Base-by-base conservation (phyloP, 2,329 filamentous ascomycete genomes). In the Exophiala phaeomuriformis region DNA sequence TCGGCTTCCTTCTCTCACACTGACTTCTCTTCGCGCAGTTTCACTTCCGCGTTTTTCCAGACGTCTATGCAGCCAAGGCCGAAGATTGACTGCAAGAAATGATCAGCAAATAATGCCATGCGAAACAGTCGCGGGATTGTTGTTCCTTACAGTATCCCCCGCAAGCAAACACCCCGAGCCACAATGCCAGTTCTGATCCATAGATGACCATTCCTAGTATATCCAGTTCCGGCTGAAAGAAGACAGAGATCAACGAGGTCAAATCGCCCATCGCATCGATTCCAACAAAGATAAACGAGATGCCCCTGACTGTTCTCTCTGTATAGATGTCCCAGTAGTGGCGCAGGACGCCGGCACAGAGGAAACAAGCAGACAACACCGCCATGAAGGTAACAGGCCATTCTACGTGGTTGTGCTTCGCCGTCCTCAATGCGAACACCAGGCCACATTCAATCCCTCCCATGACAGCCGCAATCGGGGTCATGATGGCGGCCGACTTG, bases 291-390 rank as follows among this genome's bases (percentile, higher is more conserved):
- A 86, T 70, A 66, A 88, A 87, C 1, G 83, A 86, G 37, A 88
- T 86, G 5, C 84, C 84, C 9, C 82, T 74, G 1, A 86, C 84
- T 0, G 83, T 85, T 4, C 80, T 75, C 59, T 85, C 78, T 1
- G 74, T 64, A 62, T 80, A 86, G 27, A 88, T 86, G 57, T 88
- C 84, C 72, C 77, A 80, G 62, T 87, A 88, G 64, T 88, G 83
- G 1, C 80, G 71, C 5, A 86, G 68, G 0, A 88, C 85, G 0
- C 85, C 85, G 1, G 80, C 75, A 1, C 81, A 81, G 1, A 88
- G 75, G 2, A 88, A 71, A 0, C 73, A 65, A 0, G 84, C 83
- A 0, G 84, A 83, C 0, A 86, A 66, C 0, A 81, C 76, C 1
- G 84, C 84, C 83, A 87, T 86, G 0, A 86, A 60, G 0, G 76